phyloP scores from a whole-genome alignment of 108 stramenopile genomes.

The Asterionellopsis glacialis region DNA sequence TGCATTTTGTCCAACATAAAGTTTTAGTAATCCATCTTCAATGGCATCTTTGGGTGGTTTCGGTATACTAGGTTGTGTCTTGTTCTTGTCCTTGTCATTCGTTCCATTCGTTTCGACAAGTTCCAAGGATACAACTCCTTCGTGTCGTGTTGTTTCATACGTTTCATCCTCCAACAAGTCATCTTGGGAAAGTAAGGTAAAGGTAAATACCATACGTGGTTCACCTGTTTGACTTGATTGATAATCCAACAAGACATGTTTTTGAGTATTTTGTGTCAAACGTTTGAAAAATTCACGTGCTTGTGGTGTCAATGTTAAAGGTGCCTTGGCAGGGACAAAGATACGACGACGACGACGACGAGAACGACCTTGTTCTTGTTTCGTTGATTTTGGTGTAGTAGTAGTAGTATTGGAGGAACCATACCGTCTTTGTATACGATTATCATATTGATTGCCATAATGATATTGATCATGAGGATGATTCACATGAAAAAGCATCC shows the following conservation, averaged over 20 bases:
- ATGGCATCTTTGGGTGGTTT: conserved; percentile 55
- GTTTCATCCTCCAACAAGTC: conserved; percentile 50
- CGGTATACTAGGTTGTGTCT: conserved; percentile 63
- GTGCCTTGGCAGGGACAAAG: conserved; percentile 63
- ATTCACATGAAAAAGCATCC: too few relatives aligned
- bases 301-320: conserved; percentile 57
- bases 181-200: conserved; percentile 61
- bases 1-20: conserved; percentile 70
- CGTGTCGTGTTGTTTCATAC: conserved; percentile 23
- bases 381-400: too few relatives aligned
- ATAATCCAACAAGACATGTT: conserved; percentile 63
- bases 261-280: conserved; percentile 29
- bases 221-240: conserved; percentile 58
- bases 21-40: conserved; percentile 64
- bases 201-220: conserved; percentile 80
- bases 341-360: background rate
- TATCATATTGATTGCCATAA: too few relatives aligned
- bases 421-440: too few relatives aligned
- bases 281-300: conserved; percentile 54
- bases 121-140: conserved; percentile 63
- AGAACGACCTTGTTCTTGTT: too few relatives aligned
- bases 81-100: background rate
- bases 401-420: too few relatives aligned
- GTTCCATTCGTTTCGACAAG: conserved; percentile 33
- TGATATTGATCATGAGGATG: too few relatives aligned